Conservation (phyloP, 345 rosid genomes). For the Reutealis trisperma region DNA sequence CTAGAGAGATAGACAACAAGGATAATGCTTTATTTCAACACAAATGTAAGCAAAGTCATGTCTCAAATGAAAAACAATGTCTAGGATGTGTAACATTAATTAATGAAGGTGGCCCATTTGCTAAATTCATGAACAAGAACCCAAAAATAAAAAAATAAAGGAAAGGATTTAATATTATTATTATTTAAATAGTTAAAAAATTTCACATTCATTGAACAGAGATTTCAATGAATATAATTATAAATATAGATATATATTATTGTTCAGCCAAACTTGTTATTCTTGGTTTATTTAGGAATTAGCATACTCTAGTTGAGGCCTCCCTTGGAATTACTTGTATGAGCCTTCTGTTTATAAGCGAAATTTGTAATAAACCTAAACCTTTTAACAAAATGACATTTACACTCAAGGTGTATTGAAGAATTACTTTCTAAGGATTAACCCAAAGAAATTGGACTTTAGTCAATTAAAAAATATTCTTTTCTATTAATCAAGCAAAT, state of each 20-base stretch:
- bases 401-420: no score
- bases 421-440: no score
- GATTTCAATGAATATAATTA: background rate
- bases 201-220: background rate
- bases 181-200: background rate
- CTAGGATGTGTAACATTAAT: constrained; percentile 17
- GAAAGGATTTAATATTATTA: background rate
- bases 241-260: no score
- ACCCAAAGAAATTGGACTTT: no score
- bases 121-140: background rate
- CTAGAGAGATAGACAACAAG: constrained; percentile 7
- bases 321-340: background rate
- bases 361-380: background rate
- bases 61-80: constrained; percentile 15
- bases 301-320: constrained; percentile 6
- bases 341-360: background rate
- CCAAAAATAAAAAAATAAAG: no score
- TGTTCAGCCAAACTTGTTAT: background rate
- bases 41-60: background rate
- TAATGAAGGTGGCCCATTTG: background rate
- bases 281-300: background rate
- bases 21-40: constrained; percentile 15
- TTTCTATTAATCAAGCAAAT: no score
- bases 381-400: no score
- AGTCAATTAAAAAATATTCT: no score